phyloP scores from a whole-genome alignment of 1,139 yeast species.

The Suhomyces kunorum region DNA sequence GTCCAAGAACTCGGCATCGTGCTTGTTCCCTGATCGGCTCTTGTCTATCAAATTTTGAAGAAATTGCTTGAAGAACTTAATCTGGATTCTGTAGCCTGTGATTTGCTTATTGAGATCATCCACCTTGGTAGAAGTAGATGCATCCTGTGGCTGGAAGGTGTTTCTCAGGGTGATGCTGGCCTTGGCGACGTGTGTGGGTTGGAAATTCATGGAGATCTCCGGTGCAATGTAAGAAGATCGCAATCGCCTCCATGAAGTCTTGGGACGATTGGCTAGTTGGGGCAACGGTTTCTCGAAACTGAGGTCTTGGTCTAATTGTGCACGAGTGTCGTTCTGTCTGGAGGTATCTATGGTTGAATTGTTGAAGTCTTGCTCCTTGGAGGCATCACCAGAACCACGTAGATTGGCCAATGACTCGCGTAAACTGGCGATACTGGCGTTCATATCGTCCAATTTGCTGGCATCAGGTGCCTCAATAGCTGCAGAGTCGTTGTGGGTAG shows the following conservation, averaged over 20 bases:
- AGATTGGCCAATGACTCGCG: constrained; percentile 25
- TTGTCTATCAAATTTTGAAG: constrained; percentile 40
- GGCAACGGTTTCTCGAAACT: constrained; percentile 21
- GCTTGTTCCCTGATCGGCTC: constrained; percentile 13
- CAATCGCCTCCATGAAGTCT: constrained; percentile 31
- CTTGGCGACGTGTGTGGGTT: constrained; percentile 10
- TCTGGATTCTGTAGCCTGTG: constrained; percentile 45
- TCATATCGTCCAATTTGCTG: constrained; percentile 19
- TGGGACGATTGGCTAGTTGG: neutral
- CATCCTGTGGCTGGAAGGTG: constrained; percentile 18
- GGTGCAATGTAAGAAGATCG: constrained; percentile 26
- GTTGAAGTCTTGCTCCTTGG: constrained; percentile 18
- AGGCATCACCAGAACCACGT: constrained; percentile 7
- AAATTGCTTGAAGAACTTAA: constrained; percentile 44
- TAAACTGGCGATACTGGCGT: constrained; percentile 27
- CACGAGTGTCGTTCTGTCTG: constrained; percentile 30
- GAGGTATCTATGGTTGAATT: constrained; percentile 27
- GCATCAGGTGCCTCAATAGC: constrained; percentile 1
- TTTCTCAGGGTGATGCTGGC: constrained; percentile 10
- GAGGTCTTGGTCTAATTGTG: constrained; percentile 35
- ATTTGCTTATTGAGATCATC: constrained; percentile 42
- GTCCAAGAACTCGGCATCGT: constrained; percentile 18
- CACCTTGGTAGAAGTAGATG: constrained; percentile 22
- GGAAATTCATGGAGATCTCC: constrained; percentile 6
- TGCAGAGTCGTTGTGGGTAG: neutral